These are phyloP conservation scores for Lachnellula cervina DNA, from an alignment of 2,329 filamentous ascomycete species.

Conservation along the genomic window DNA sequence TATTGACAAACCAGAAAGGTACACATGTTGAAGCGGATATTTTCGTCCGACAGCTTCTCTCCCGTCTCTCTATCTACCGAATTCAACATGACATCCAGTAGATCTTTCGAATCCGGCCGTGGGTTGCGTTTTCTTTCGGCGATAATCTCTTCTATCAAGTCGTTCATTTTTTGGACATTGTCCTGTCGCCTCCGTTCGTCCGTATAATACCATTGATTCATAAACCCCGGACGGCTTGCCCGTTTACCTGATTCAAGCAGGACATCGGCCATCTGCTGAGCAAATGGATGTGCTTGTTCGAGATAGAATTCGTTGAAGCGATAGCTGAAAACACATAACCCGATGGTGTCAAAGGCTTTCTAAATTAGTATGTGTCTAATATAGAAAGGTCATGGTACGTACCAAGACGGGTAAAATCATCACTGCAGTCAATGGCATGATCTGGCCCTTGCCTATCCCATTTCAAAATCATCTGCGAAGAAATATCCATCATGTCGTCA, in stretches of 20 bases:
- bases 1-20: slow-evolving; percentile 49
- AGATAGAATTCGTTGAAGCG: slow-evolving; percentile 74
- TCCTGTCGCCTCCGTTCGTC: neutral
- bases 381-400: neutral
- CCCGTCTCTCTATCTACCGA: slow-evolving; percentile 62
- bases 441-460: neutral
- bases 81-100: slow-evolving; percentile 63
- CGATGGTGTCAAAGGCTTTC: slow-evolving; percentile 1
- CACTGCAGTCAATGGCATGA: neutral
- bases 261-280: slow-evolving; percentile 60
- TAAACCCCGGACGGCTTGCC: slow-evolving; percentile 41
- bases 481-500: neutral
- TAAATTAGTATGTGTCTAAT: neutral
- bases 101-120: slow-evolving; percentile 52
- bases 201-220: slow-evolving; percentile 36
- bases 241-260: slow-evolving; percentile 51
- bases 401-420: neutral
- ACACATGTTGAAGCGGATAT: slow-evolving; percentile 63
- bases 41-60: slow-evolving; percentile 52
- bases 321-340: slow-evolving; percentile 52
- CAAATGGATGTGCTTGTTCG: slow-evolving; percentile 63
- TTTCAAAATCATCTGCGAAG: neutral
- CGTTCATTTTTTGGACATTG: slow-evolving; percentile 28
- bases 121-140: slow-evolving; percentile 51
- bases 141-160: slow-evolving; percentile 54